A percentile compares a stretch with the other conserved stretches of the same genome.
These are phyloP conservation scores for Piloderma croceum DNA, from an alignment of 768 basidiomycete genomes.

Conservation along the genomic window DNA sequence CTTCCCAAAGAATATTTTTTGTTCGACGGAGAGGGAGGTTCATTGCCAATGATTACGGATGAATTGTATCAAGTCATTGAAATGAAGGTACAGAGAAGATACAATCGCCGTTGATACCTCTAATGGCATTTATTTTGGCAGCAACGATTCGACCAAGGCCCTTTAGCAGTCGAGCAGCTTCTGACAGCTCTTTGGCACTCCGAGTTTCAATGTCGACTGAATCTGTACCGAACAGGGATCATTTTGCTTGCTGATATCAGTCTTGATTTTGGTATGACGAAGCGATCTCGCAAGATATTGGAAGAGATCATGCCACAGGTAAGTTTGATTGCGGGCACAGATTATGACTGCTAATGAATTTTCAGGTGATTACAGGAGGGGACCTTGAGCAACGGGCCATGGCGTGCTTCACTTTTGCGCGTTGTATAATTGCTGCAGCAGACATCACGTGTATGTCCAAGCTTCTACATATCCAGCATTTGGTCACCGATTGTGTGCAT, in stretches of 20 bases:
- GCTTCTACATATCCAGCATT: neutral
- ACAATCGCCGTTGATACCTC: slow-evolving; percentile 38
- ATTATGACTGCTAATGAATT: neutral
- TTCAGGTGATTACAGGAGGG: slow-evolving; percentile 61
- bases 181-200: slow-evolving; percentile 73
- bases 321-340: too few species aligned
- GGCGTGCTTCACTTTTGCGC: slow-evolving; percentile 66
- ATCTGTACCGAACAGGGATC: slow-evolving; percentile 61
- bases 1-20: slow-evolving; percentile 55
- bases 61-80: slow-evolving; percentile 40
- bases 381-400: slow-evolving; percentile 75
- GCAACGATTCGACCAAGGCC: too few species aligned
- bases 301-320: slow-evolving; percentile 85
- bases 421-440: slow-evolving; percentile 61
- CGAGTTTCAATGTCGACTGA: slow-evolving; percentile 68
- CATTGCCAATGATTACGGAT: slow-evolving; percentile 34
- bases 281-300: slow-evolving; percentile 55
- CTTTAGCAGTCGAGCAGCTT: slow-evolving; percentile 59
- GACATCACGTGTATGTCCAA: too few species aligned
- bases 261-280: slow-evolving; percentile 71
- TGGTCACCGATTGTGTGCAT: slow-evolving; percentile 20
- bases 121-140: too few species aligned
- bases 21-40: slow-evolving; percentile 32
- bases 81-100: too few species aligned
- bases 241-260: slow-evolving; percentile 74